Percentiles rank a stretch among this genome's conserved stretches.
Evolutionary conservation across 1,139 yeast genomes (phyloP).

Genomic region (Petasospora fabianii): DNA sequence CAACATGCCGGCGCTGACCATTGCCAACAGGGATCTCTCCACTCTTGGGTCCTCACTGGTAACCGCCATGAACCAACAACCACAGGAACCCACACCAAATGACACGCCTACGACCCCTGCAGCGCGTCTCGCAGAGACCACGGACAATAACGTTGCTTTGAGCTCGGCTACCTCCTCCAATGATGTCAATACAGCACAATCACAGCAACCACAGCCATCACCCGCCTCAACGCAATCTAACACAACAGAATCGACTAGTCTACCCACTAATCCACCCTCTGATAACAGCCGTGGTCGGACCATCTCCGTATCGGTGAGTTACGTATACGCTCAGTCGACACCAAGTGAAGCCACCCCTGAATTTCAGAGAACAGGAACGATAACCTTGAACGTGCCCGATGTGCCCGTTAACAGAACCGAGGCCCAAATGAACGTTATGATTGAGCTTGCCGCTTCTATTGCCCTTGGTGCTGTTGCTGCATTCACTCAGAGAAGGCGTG

Average conservation of each 20-base stretch:
- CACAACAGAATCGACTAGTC: neutral
- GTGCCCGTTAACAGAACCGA: constrained; percentile 39
- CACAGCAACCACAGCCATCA: neutral
- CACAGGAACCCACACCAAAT: too few relatives aligned
- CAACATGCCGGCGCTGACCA: constrained; percentile 15
- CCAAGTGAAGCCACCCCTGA: constrained; percentile 3
- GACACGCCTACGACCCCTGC: neutral
- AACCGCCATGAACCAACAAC: too few relatives aligned
- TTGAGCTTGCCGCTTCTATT: constrained; percentile 64
- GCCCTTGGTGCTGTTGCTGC: constrained; percentile 60
- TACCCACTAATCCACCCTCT: too few relatives aligned
- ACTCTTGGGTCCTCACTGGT: neutral
- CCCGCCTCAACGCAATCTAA: neutral
- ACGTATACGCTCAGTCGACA: constrained; percentile 28
- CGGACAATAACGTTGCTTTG: too few relatives aligned
- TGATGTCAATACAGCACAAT: too few relatives aligned
- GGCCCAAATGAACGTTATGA: constrained; percentile 41
- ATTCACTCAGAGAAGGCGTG: constrained; percentile 30
- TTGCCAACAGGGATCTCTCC: neutral
- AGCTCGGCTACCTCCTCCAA: too few relatives aligned
- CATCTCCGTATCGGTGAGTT: constrained; percentile 36
- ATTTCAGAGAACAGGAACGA: constrained; percentile 43
- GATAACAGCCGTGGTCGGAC: too few relatives aligned
- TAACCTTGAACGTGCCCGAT: constrained; percentile 61
- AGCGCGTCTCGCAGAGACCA: too few relatives aligned